Evolutionary conservation across 2,329 filamentous ascomycete species (phyloP).

Genomic region (Cladophialophora bantiana): DNA sequence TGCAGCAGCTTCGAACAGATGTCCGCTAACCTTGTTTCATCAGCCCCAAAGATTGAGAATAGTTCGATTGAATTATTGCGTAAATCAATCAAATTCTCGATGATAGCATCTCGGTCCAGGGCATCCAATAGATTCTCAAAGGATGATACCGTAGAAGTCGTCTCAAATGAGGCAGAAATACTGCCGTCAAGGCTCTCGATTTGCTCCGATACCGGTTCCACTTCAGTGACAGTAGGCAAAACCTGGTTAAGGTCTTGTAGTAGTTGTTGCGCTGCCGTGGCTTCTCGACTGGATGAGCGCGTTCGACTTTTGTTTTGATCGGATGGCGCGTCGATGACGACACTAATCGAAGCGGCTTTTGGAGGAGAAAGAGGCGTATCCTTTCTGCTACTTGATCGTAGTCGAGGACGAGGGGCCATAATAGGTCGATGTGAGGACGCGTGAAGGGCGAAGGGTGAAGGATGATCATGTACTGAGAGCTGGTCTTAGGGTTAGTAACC

Average conservation of each 20-base stretch:
- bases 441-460: background rate
- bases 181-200: constrained; percentile 10
- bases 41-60: constrained; percentile 22
- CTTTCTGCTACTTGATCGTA: constrained; percentile 31
- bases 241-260: constrained; percentile 19
- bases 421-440: background rate
- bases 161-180: constrained; percentile 1
- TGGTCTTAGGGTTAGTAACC: constrained; percentile 33
- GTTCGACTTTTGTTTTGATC: constrained; percentile 18
- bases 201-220: background rate
- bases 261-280: constrained; percentile 23
- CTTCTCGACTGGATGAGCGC: constrained; percentile 24
- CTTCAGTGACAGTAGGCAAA: constrained; percentile 27
- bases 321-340: constrained; percentile 21
- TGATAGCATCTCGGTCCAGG: constrained; percentile 32
- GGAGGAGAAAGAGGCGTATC: constrained; percentile 32
- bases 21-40: constrained; percentile 7
- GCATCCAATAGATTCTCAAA: constrained; percentile 22
- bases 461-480: constrained; percentile 1
- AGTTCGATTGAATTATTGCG: constrained; percentile 28
- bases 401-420: constrained; percentile 27
- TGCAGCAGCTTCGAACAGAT: constrained; percentile 12
- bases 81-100: constrained; percentile 32
- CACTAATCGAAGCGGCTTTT: constrained; percentile 6
- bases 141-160: constrained; percentile 10